Base-by-base conservation (phyloP, 2,329 filamentous ascomycete genomes). In the Xylaria arbuscula region DNA sequence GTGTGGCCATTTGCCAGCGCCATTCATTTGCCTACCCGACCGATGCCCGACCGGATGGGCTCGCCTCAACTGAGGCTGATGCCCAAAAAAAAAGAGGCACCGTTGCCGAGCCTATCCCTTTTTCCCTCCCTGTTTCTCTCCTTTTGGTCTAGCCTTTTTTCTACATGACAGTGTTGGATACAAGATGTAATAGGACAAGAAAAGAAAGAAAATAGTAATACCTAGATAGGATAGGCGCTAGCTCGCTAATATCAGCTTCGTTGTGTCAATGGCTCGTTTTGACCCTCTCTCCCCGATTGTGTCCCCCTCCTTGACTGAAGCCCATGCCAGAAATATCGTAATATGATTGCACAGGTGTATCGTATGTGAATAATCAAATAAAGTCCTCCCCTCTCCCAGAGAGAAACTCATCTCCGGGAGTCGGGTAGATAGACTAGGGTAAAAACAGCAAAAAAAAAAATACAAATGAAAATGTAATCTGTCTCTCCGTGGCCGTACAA, bases 301-400 rank as follows among this genome's bases (percentile, higher is more conserved):
- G 28, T 24, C 32, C 48, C 56, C 36, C 22, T 32, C 22, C 22
- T 32, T 17, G 40, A 48, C 36, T 36, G 36, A 47, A 57, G 34
- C 42, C 22, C 42, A 45, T 60, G 51, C 57, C 38, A 50, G 55
- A 34, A 67, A 57, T 42, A 42, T 59, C 59, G 51, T 32, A 34
- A 42, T 60, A n/a, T 67, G 56, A 24, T 70, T 10, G 65, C 68
- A 70, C 68, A 68, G 64, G 61, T 57, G 68, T 62, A 70, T 70
- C 64, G 28, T n/a, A 36, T 62, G 55, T n/a, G 34, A 66, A 64
- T 34, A 67, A 64, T 51, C 50, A 59, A 50, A 62, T 34, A 10
- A 55, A 61, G 53, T 34, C n/a, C 32, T n/a, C 36, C 45, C 36
- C 19, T 22, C 28, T 24, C 45, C 22, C 59, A 45, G 48, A 50